Evolutionary conservation across 75 land plant species (phyloP).

Genomic region (Cunninghamia lanceolata): DNA sequence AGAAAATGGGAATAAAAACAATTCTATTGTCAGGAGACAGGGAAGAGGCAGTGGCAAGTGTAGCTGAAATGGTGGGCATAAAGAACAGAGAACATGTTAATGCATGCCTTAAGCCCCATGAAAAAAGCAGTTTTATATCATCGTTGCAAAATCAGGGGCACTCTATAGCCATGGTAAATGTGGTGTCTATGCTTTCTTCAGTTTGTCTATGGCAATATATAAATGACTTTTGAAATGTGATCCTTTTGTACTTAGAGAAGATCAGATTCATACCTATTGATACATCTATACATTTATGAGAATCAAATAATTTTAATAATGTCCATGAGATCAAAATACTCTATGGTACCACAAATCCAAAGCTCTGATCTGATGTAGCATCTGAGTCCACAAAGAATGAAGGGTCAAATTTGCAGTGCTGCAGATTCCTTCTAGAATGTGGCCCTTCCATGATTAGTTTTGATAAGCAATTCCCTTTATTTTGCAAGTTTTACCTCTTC

Average conservation of each 20-base stretch:
- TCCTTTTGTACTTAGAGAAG: background rate
- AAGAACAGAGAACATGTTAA: slow-evolving; percentile 29
- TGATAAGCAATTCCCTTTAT: background rate
- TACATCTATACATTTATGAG: background rate
- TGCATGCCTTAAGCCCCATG: slow-evolving; percentile 63
- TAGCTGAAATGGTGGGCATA: slow-evolving; percentile 75
- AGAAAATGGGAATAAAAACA: slow-evolving; percentile 64
- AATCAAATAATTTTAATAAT: background rate
- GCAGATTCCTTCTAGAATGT: background rate
- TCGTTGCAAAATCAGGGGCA: slow-evolving; percentile 63
- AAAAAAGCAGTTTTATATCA: slow-evolving; percentile 63
- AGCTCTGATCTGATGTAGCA: too few species aligned
- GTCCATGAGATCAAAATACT: too few species aligned
- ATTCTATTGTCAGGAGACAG: slow-evolving; percentile 92
- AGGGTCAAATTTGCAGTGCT: background rate
- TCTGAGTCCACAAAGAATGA: too few species aligned
- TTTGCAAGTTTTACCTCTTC: background rate
- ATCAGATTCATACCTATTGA: background rate
- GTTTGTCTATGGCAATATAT: background rate
- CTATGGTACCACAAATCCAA: too few species aligned
- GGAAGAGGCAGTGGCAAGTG: slow-evolving; percentile 93
- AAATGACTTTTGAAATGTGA: background rate
- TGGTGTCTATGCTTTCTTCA: background rate
- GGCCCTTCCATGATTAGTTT: background rate
- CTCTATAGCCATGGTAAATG: slow-evolving; percentile 78